These are phyloP conservation scores for Termitomyces heimii DNA, from an alignment of 768 basidiomycete genomes.

Conservation along the genomic window DNA sequence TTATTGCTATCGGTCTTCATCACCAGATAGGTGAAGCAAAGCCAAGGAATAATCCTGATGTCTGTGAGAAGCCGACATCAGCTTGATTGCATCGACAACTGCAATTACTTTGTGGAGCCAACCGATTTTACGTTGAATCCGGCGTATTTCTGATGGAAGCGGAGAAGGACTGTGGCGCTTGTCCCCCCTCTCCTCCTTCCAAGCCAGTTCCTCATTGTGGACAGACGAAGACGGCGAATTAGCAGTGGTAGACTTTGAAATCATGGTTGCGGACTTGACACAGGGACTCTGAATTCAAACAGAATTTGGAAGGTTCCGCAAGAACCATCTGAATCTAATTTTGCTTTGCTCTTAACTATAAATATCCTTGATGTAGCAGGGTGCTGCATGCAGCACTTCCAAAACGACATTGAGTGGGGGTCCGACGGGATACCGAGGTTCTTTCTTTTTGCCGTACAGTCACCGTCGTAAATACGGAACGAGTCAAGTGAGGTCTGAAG, in stretches of 20 bases:
- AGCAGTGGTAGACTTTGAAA: not conserved
- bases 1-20: constrained; percentile 13
- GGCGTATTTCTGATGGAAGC: not conserved
- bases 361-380: not conserved
- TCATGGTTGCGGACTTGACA: not conserved
- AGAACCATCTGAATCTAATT: not conserved
- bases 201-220: not conserved
- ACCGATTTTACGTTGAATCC: constrained; percentile 11
- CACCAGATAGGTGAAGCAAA: constrained; percentile 11
- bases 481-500: not conserved
- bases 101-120: not conserved
- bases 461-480: not conserved
- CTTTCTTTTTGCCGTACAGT: too few relatives aligned
- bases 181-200: not conserved
- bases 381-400: not conserved
- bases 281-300: not conserved
- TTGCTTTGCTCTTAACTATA: not conserved
- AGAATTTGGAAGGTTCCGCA: not conserved
- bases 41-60: constrained; percentile 9
- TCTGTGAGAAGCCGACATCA: not conserved
- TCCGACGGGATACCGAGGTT: not conserved
- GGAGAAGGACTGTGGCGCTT: not conserved
- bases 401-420: not conserved
- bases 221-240: not conserved
- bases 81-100: not conserved